A percentile compares a stretch with the other conserved stretches of the same genome.
These are phyloP conservation scores for Paramecium sexaurelia DNA, from an alignment of 73 alveolate genomes.

Conservation along the genomic window DNA sequence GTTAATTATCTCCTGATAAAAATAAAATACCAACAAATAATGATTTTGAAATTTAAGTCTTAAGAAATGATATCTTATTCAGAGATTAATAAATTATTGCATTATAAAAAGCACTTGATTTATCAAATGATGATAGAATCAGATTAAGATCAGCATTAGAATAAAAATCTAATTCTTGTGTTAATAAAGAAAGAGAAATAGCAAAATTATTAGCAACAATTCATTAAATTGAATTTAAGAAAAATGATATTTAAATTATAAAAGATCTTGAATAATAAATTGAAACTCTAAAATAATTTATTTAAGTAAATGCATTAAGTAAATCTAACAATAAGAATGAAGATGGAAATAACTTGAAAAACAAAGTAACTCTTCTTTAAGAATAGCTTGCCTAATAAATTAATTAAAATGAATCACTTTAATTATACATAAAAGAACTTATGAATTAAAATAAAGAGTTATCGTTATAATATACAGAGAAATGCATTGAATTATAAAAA, in stretches of 20 bases:
- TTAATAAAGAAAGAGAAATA: slow-evolving; percentile 53
- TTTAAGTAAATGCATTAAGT: background rate
- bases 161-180: slow-evolving; percentile 22
- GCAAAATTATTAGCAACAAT: slow-evolving; percentile 49
- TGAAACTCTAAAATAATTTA: background rate
- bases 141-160: slow-evolving; percentile 35
- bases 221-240: slow-evolving; percentile 36
- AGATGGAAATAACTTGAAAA: background rate
- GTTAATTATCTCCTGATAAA: slow-evolving; percentile 10
- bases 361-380: background rate
- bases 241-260: background rate
- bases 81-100: background rate
- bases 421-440: background rate
- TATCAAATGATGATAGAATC: slow-evolving; percentile 21
- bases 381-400: background rate
- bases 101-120: slow-evolving; percentile 9
- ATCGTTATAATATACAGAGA: background rate
- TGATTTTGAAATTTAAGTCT: background rate
- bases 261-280: background rate
- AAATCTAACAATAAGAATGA: background rate
- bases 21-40: background rate
- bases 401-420: background rate
- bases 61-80: background rate
- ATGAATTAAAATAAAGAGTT: slow-evolving; percentile 16
- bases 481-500: background rate